Base-by-base conservation (phyloP, 1,284 basidiomycete species). In the Sporisorium sorghi region DNA sequence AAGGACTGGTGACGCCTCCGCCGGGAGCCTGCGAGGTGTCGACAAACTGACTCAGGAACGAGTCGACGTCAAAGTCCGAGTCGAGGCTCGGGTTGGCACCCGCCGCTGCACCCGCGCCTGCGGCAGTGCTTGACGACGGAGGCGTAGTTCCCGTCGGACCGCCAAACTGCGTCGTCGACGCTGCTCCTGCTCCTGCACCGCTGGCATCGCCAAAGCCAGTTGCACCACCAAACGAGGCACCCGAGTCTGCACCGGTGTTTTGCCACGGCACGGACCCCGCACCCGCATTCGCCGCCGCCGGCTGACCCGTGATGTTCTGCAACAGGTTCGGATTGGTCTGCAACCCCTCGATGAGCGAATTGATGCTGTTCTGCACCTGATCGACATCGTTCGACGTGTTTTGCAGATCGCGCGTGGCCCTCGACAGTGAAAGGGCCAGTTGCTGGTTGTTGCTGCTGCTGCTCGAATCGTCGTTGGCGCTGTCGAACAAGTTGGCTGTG, bases 321-420 rank as follows among this genome's bases (percentile, higher is more conserved):
- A 73, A 17, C 40, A 68, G 17, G 17, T 51, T 58, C 21, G 78
- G 71, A 37, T 79, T 90, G 39, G 92, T 85, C 2, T 91, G 91
- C 60, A 92, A 87, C 56, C 88, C 88, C 77, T 90, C 87, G 47
- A 93, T 91, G 39, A 94, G 87, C 12, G 88, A 88, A 65, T 92
- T 89, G 69, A 94, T 90, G 71, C 89, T 90, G 37, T 86, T 87
- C 76, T 92, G 90, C 56, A 94, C 85, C 44, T 89, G 88, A 67
- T 91, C 89, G 28, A 93, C 91, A 61, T 93, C 91, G 47, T 87
- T 87, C 56, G 90, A 89, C 49, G 93, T 90, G 62, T 90, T 90
- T 26, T 88, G 81, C 0, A 91, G 87, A 51, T 88, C 71, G n/a
- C 64, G 56, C 17, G 68, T 30, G 5, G 63, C 60, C 12, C 73